These are phyloP conservation scores for Lachancea dasiensis DNA, from an alignment of 805 yeast species.

Conservation along the genomic window DNA sequence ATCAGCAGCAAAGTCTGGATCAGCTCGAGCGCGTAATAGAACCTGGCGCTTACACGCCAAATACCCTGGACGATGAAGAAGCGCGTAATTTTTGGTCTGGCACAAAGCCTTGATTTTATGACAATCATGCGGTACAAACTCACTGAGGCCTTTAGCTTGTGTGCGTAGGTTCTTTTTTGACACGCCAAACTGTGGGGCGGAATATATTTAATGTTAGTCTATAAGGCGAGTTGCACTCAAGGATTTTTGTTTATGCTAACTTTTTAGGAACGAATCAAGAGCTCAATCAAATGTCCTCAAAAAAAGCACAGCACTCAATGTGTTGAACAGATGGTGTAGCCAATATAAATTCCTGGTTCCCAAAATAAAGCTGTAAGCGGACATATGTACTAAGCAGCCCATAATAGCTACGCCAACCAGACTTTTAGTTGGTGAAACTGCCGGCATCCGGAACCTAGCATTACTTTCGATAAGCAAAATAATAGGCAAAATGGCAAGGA, in stretches of 20 bases:
- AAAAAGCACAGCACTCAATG: slow-evolving; percentile 50
- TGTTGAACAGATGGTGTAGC: slow-evolving; percentile 71
- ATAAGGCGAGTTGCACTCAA: too few relatives aligned
- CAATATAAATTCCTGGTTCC: slow-evolving; percentile 82
- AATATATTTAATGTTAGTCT: too few relatives aligned
- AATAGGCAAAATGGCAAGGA: slow-evolving; percentile 70
- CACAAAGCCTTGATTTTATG: not conserved
- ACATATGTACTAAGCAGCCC: slow-evolving; percentile 43
- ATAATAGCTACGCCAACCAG: slow-evolving; percentile 32
- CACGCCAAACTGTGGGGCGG: too few relatives aligned
- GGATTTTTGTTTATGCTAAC: too few relatives aligned
- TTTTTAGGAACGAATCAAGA: not conserved
- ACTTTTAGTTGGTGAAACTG: slow-evolving; percentile 13
- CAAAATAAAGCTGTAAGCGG: slow-evolving; percentile 57
- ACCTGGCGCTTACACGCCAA: slow-evolving; percentile 29
- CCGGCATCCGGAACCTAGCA: slow-evolving; percentile 44
- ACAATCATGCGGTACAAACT: too few relatives aligned
- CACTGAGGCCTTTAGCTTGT: too few relatives aligned
- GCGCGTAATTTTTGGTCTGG: slow-evolving; percentile 33
- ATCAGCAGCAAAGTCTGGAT: slow-evolving; percentile 1
- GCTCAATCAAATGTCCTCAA: slow-evolving; percentile 9
- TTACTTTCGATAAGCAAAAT: slow-evolving; percentile 53
- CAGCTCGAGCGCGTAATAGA: slow-evolving; percentile 4
- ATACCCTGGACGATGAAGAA: slow-evolving; percentile 33
- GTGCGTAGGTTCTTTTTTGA: too few relatives aligned